Evolutionary conservation across 139 green algal species (phyloP), one percentile per base, ranked within the genome.

Genomic region (Chlorella vulgaris): DNA sequence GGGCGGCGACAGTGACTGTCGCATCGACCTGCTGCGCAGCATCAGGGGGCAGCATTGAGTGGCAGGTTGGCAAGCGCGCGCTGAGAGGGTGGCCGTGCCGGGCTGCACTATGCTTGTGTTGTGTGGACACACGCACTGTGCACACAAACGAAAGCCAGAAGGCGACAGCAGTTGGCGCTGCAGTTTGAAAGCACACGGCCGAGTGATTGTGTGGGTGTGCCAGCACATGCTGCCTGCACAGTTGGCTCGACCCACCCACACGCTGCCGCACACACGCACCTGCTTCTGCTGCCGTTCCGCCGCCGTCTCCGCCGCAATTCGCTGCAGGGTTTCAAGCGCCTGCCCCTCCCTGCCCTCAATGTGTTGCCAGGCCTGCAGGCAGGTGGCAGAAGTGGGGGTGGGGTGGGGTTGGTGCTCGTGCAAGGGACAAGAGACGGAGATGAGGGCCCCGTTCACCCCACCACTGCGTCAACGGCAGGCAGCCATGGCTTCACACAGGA

Each of bases 321-420:
- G 36, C 0, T 21, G 15, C 43, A 86, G 55, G n/a, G 35, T 84
- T 6, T 86, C 50, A 47, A 86, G 53, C 18, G 82, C 82, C 80
- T 86, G 51, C n/a, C 38, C 50, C 67, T 86, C 82, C 18, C 82
- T 65, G 3, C 82, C 82, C 2, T 26, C 47, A 19, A 86, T 68
- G 53, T 84, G 82, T 76, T 83, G 26, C 82, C 82, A 86, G 38
- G 76, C 76, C 61, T 71, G 51, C 24, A 67, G 58, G 58, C 7
- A 67, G 58, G 58, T 13, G 58, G 18, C 58, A 67, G 58, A 29
- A 36, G 21, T 33, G 18, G 3, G 31, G 26, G 47, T 22, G 47
- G 15, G 15, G 47, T 58, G 47, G 47, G 47, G 47, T 15, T 58
- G 36, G 63, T 31, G 67, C 22, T 38, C 53, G 39, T 33, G 39